phyloP scores from a whole-genome alignment of 768 basidiomycete genomes.

The Lactifluus subvellereus region DNA sequence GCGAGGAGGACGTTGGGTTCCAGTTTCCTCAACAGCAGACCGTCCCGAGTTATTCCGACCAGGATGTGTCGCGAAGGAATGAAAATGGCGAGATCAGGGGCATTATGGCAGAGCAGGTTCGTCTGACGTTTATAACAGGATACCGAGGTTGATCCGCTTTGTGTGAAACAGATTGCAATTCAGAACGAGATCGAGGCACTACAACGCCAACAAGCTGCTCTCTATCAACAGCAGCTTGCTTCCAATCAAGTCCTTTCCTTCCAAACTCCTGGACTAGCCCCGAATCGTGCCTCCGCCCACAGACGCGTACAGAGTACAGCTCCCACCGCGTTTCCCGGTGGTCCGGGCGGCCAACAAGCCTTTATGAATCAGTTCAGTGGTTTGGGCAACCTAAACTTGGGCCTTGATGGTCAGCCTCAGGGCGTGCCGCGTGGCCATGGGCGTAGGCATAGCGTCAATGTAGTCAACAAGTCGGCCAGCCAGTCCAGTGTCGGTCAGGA shows the following conservation, averaged over 20 bases:
- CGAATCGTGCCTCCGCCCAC: constrained; percentile 52
- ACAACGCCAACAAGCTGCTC: constrained; percentile 84
- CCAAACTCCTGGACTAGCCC: constrained; percentile 69
- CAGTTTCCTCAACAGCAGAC: constrained; percentile 71
- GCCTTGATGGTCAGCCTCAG: constrained; percentile 57
- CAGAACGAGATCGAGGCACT: constrained; percentile 88
- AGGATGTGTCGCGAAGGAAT: constrained; percentile 43
- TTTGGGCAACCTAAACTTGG: constrained; percentile 50
- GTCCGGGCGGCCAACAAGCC: constrained; percentile 43
- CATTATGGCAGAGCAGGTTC: constrained; percentile 94
- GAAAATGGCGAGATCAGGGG: constrained; percentile 71
- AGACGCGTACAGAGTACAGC: constrained; percentile 85
- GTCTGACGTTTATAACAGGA: constrained; percentile 18
- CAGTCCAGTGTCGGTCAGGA: constrained; percentile 55
- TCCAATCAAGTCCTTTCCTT: constrained; percentile 80
- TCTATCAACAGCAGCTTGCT: constrained; percentile 86
- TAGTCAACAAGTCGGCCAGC: constrained; percentile 65
- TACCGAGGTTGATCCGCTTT: constrained; percentile 8
- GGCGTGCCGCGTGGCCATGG: constrained; percentile 80
- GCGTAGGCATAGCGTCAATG: constrained; percentile 86
- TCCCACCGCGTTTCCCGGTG: constrained; percentile 42
- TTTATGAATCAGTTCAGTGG: constrained; percentile 63
- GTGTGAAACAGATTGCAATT: constrained; percentile 59
- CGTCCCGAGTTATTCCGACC: constrained; percentile 23
- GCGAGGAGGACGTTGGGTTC: constrained; percentile 75